Evolutionary conservation across 805 yeast genomes (phyloP), one percentile per base, ranked within the genome.

Genomic region (Saccharomycopsis amapae): DNA sequence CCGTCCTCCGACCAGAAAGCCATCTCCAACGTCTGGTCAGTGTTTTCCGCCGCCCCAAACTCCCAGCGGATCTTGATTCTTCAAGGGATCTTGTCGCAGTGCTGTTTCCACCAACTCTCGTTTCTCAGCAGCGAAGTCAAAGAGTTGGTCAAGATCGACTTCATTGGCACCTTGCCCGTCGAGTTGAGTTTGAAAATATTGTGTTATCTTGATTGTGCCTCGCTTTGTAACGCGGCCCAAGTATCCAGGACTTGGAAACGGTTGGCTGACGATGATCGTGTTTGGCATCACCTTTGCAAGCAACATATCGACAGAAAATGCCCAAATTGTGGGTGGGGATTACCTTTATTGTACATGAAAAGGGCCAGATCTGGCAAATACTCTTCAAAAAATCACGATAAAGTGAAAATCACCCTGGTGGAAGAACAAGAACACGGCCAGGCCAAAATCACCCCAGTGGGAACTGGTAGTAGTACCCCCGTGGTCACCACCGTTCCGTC

Each of bases 241-340:
- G 98, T 93, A 2, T 83, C 89, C 26, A 76, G 78, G 44, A 77
- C 75, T 43, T 93, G 98, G 98, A 80, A 85, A 60, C 67, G 68
- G 46, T 67, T 93, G 48, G 97, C 98, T 1, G 96, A 93, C 62
- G 97, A 90, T 60, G 97, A 93, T 59, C 67, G 94, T 41, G 97
- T 93, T 2, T 93, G 98, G 98, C 93, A 90, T 61, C 89, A 90
- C 55, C 82, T 93, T 88, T 93, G 98, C 60, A 96, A 88, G 61
- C 98, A 93, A 65, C 98, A 93, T 63, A 93, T 93, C 45, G 98
- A 93, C 65, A 74, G 95, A 50, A 93, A 93, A 63, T 93, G 98
- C 66, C 95, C 96, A 33, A 86, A 86, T 59, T 93, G 98, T 66
- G 98, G 98, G 13, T 93, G 98, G 98, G 98, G 98, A 3, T 71